Conservation (phyloP, 257 asterid genomes). For the Nicotiana benthamiana region DNA sequence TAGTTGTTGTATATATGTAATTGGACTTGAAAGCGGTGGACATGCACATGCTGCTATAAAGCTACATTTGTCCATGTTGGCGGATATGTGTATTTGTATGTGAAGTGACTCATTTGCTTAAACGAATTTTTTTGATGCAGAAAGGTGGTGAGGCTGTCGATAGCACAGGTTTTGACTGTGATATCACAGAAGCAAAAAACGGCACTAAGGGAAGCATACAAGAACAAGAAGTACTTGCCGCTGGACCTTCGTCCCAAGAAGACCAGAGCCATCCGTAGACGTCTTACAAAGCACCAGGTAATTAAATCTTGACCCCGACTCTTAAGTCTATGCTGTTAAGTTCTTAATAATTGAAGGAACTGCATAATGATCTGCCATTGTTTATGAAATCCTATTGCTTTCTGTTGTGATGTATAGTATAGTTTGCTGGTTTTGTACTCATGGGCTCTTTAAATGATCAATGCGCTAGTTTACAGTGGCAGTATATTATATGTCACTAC, state of each 20-base stretch:
- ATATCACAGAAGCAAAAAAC: constrained; percentile 34
- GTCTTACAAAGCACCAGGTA: constrained; percentile 70
- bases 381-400: background rate
- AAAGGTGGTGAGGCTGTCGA: constrained; percentile 51
- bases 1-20: background rate
- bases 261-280: constrained; percentile 37
- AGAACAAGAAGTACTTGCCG: constrained; percentile 59
- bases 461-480: background rate
- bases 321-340: background rate
- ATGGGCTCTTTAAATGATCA: background rate
- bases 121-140: constrained; percentile 2
- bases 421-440: background rate
- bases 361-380: background rate
- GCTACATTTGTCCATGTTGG: background rate
- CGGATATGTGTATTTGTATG: background rate
- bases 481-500: background rate
- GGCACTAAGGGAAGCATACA: constrained; percentile 51
- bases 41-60: background rate
- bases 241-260: background rate
- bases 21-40: background rate
- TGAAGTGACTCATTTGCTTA: background rate
- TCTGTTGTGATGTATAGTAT: background rate
- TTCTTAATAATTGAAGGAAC: background rate
- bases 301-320: background rate
- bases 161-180: background rate